phyloP scores from a whole-genome alignment of 768 basidiomycete genomes.

The Multifurca ochricompacta region DNA sequence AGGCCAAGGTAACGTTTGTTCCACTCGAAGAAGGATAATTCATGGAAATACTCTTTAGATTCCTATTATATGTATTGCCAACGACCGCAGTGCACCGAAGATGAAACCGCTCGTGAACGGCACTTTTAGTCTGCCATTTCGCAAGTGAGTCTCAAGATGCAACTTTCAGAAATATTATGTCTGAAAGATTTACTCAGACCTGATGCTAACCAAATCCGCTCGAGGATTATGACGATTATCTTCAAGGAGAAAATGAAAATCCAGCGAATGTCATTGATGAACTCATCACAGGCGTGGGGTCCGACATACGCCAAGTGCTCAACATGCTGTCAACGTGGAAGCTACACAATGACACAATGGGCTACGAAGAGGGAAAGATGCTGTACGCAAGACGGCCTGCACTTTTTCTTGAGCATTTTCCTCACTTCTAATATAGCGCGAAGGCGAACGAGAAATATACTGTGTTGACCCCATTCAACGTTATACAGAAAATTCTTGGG shows the following conservation, averaged over 20 bases:
- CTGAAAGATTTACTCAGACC: constrained; percentile 46
- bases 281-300: constrained; percentile 80
- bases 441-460: constrained; percentile 90
- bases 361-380: constrained; percentile 87
- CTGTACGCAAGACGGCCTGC: constrained; percentile 49
- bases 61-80: constrained; percentile 96
- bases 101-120: constrained; percentile 75
- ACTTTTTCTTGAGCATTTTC: neutral
- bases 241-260: constrained; percentile 94
- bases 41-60: constrained; percentile 42
- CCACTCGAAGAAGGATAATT: neutral
- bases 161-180: neutral
- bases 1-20: constrained; percentile 59
- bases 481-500: constrained; percentile 82
- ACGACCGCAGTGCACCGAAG: constrained; percentile 81
- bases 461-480: constrained; percentile 86
- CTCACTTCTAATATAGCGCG: constrained; percentile 26
- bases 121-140: constrained; percentile 70
- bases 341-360: constrained; percentile 70
- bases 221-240: constrained; percentile 77
- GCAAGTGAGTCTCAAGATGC: constrained; percentile 42
- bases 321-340: constrained; percentile 99
- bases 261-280: constrained; percentile 88
- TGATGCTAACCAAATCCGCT: constrained; percentile 65
- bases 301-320: constrained; percentile 93